Evolutionary conservation across 2,329 filamentous ascomycete species (phyloP), one percentile per base, ranked within the genome.

Genomic region (Ascochyta fabae): DNA sequence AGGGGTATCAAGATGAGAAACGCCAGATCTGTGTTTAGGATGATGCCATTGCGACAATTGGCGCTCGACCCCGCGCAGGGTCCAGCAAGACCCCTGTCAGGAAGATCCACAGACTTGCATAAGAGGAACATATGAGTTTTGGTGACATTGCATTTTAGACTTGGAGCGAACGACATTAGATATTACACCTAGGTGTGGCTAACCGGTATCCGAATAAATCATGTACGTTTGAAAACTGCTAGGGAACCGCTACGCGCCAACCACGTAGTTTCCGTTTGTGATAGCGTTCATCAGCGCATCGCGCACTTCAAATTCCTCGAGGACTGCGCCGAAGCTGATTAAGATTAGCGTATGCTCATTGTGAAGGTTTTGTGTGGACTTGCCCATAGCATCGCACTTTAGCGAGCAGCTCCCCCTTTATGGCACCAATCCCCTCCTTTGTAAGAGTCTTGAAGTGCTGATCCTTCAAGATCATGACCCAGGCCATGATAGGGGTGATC

Each of bases 351-450:
- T n/a, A 24, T 23, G 24, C 34, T 53, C 15, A 23, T 16, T 9
- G 15, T 6, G n/a, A 42, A 29, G 52, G 50, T 12, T n/a, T 27
- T n/a, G 23, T 26, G 7, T 15, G 15, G 38, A 83, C 88, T 70
- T 79, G 94, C 90, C 95, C 95, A 75, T 97, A 97, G 75, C 95
- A 98, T 60, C 92, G 85, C 55, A 96, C 87, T 78, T 96, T 97
- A 53, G 84, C 83, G 65, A 85, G 81, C 53, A 98, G 81, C 54
- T 92, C 90, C 46, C 88, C 86, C 46, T 89, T 87, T 62, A 97
- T 81, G 59, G 80, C 83, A 65, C 84, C 81, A 64, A 96, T 86
- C 69, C 97, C 92, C 35, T 85, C 83, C 47, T 78, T 75, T 15
- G 80, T 85, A 62, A 97, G 77, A 63, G 89, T 86, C 5, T 73